Evolutionary conservation across 768 basidiomycete species (phyloP).

Genomic region (Ramaria rubella): DNA sequence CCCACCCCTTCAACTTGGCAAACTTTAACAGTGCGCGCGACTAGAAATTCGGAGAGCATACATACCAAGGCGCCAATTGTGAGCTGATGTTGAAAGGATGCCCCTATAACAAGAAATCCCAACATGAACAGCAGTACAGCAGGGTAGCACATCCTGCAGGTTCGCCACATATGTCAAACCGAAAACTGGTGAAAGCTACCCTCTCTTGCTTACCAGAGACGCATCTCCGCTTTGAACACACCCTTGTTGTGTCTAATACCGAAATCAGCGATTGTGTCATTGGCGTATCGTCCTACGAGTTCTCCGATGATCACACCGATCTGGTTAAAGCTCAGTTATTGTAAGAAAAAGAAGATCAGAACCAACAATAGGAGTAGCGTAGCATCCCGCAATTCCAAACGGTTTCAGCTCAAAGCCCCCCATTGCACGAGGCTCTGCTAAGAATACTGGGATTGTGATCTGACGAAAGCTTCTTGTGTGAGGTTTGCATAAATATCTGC

Average conservation of each 20-base stretch:
- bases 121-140: constrained; percentile 52
- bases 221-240: constrained; percentile 54
- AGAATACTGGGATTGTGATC: constrained; percentile 60
- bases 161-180: background rate
- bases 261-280: constrained; percentile 45
- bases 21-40: background rate
- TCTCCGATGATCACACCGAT: constrained; percentile 49
- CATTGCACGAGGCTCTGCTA: constrained; percentile 45
- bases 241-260: constrained; percentile 45
- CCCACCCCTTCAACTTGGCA: constrained; percentile 53
- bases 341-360: constrained; percentile 3
- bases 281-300: constrained; percentile 43
- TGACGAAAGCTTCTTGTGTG: too few relatives aligned
- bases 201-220: constrained; percentile 49
- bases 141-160: constrained; percentile 50
- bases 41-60: background rate
- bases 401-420: constrained; percentile 49
- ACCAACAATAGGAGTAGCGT: constrained; percentile 48
- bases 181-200: too few relatives aligned
- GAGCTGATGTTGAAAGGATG: constrained; percentile 45
- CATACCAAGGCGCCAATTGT: constrained; percentile 36
- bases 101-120: constrained; percentile 55
- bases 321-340: constrained; percentile 19
- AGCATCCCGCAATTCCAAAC: constrained; percentile 45
- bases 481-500: too few relatives aligned